phyloP scores from a whole-genome alignment of 805 yeast species.

The Metschnikowia lochheadii region DNA sequence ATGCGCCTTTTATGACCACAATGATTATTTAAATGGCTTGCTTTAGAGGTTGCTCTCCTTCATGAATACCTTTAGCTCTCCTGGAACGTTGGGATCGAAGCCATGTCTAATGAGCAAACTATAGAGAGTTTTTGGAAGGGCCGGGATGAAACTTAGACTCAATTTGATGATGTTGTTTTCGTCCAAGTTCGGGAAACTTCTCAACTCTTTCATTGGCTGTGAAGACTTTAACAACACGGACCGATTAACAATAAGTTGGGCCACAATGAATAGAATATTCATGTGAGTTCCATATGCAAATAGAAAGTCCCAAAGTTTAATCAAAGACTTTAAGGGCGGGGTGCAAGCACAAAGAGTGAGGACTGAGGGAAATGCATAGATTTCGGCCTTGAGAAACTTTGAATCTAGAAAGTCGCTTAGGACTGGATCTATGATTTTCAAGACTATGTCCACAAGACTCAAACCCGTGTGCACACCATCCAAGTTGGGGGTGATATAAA shows the following conservation, averaged over 20 bases:
- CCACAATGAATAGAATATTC: constrained; percentile 79
- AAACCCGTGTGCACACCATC: constrained; percentile 80
- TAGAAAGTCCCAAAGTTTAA: constrained; percentile 83
- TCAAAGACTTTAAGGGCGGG: constrained; percentile 72
- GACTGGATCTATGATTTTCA: constrained; percentile 69
- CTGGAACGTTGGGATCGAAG: constrained; percentile 44
- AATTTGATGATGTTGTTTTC: constrained; percentile 73
- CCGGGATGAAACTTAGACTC: constrained; percentile 74
- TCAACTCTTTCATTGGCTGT: constrained; percentile 70
- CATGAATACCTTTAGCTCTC: constrained; percentile 24
- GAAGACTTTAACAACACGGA: constrained; percentile 52
- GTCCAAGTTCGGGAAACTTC: constrained; percentile 68
- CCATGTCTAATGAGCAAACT: constrained; percentile 61
- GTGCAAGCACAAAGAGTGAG: constrained; percentile 85
- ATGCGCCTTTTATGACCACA: constrained; percentile 56
- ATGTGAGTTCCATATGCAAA: constrained; percentile 89
- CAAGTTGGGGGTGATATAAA: constrained; percentile 71
- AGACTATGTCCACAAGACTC: constrained; percentile 65
- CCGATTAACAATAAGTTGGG: constrained; percentile 72
- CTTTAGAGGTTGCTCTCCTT: constrained; percentile 15
- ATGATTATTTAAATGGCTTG: constrained; percentile 49
- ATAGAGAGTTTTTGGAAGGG: constrained; percentile 63
- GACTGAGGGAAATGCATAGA: constrained; percentile 82
- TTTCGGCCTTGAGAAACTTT: constrained; percentile 72
- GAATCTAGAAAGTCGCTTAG: constrained; percentile 56